Evolutionary conservation across 208 protist genomes (phyloP).

Genomic region (Trypanosoma vivax): DNA sequence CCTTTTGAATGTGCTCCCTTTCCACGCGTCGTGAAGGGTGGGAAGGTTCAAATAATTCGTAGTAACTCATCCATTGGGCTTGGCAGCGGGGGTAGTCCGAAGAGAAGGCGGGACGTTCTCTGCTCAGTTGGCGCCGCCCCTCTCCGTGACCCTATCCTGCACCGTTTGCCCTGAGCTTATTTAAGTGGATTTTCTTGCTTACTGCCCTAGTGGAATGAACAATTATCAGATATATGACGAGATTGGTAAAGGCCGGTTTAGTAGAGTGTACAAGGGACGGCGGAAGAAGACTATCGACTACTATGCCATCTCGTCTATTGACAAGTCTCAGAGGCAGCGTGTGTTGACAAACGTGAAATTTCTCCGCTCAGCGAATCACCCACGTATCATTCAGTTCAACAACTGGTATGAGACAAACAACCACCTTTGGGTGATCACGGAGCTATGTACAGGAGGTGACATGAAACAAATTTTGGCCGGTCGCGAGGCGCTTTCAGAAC

Average conservation of each 20-base stretch:
- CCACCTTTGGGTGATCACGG: constrained; percentile 95
- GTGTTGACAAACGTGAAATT: constrained; percentile 85
- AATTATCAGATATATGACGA: constrained; percentile 93
- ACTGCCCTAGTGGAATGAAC: constrained; percentile 88
- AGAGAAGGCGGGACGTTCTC: no score
- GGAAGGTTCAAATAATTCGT: no score
- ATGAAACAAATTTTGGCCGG: constrained; percentile 68
- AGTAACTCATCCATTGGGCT: no score
- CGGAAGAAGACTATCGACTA: constrained; percentile 89
- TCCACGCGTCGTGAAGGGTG: no score
- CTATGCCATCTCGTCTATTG: constrained; percentile 92
- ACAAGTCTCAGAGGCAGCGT: constrained; percentile 83
- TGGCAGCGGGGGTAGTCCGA: no score
- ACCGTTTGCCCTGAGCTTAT: no score
- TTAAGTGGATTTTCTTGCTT: no score
- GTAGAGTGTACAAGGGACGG: constrained; percentile 92
- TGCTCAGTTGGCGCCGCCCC: no score
- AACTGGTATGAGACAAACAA: constrained; percentile 96
- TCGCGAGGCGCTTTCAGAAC: constrained; percentile 57
- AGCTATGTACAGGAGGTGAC: constrained; percentile 91
- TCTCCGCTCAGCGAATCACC: constrained; percentile 67
- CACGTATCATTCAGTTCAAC: constrained; percentile 88
- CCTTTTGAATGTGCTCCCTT: no score
- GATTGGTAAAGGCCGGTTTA: constrained; percentile 82
- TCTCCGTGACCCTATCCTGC: no score